A percentile compares a stretch with the other conserved stretches of the same genome.
Conservation (phyloP, 768 basidiomycete genomes). For the Leccinum rimulosum region DNA sequence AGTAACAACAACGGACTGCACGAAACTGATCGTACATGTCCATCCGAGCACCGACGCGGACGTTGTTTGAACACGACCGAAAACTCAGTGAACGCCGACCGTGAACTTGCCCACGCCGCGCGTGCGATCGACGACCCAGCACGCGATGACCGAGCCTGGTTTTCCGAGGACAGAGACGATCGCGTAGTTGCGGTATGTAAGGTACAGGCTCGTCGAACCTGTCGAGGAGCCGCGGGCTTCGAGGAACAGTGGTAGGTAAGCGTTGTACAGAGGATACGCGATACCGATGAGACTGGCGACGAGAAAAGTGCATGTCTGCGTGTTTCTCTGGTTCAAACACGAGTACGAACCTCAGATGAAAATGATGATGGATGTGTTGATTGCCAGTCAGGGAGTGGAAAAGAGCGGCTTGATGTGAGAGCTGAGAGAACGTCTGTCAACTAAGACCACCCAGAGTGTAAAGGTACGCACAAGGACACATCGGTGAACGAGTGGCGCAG, state of each 20-base stretch:
- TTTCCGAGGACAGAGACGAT: conserved; percentile 47
- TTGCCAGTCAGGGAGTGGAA: conserved; percentile 39
- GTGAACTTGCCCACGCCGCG: conserved; percentile 32
- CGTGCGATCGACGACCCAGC: conserved; percentile 44
- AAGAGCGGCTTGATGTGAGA: conserved; percentile 52
- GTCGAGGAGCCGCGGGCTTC: conserved; percentile 31
- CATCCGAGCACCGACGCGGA: conserved; percentile 41
- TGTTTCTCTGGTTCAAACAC: neutral
- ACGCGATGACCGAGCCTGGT: conserved; percentile 48
- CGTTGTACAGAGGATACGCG: conserved; percentile 52
- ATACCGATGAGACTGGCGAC: conserved; percentile 39
- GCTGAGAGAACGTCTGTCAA: conserved; percentile 20
- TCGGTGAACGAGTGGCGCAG: conserved; percentile 35
- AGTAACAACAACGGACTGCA: conserved; percentile 32
- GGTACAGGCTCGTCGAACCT: conserved; percentile 19
- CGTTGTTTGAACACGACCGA: conserved; percentile 43
- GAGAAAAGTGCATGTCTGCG: neutral
- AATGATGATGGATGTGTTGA: conserved; percentile 48
- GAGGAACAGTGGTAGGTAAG: conserved; percentile 51
- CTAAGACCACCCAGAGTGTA: neutral
- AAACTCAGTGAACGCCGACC: conserved; percentile 40
- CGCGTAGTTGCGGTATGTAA: conserved; percentile 47
- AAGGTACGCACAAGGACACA: conserved; percentile 38
- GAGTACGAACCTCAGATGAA: conserved; percentile 44
- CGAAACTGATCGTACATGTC: conserved; percentile 43